Base-by-base conservation (phyloP, 23 red algal species). In the Gracilaria vermiculophylla region DNA sequence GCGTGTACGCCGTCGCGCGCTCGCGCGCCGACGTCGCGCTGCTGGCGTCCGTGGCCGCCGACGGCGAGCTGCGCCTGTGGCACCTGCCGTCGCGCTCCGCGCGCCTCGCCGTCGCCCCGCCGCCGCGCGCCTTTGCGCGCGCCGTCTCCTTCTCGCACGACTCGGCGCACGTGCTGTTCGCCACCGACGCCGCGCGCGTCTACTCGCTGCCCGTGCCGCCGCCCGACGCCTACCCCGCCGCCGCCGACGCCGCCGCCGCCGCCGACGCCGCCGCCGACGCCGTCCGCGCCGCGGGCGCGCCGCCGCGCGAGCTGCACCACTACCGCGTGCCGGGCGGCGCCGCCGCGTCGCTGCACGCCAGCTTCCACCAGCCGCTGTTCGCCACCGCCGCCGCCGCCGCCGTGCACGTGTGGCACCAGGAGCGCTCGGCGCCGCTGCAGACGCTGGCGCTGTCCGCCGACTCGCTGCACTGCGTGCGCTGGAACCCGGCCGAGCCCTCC, bases 1-100 rank as follows among this genome's bases (percentile, higher is more conserved):
- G 97, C 34, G 87, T 95, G 7, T 99, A 99, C 82, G 35, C 53
- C 32, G 25, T 99, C 25, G 85, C 83, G 25, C 62, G 60, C 62
- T 90, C 84, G n/a, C 89, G 92, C 5, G 13, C 20, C 19, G 50
- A 85, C 17, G 69, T 85, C 6, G 28, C 97, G 12, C 80, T 92
- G 16, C 84, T 85, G 13, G 91, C 85, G 21, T 95, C 92, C 52
- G 88, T 67, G 1, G 45, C 83, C 56, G 97, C 92, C 2, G 97
- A 99, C 62, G 97, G 97, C 48, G 89, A 94, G 80, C 25, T 99
- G n/a, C 48, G 74, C 16, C 44, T 99, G 13, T 99, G 97, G 97
- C 79, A 94, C 48, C 47, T 97, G 35, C 81, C 90, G 49, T 85
- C 91, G 14, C 82, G 66, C 62, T 35, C 65, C 16, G 29, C 80